Base-by-base conservation (phyloP, 371 early-diverging fungal genomes). In the Mucor plumbeus region DNA sequence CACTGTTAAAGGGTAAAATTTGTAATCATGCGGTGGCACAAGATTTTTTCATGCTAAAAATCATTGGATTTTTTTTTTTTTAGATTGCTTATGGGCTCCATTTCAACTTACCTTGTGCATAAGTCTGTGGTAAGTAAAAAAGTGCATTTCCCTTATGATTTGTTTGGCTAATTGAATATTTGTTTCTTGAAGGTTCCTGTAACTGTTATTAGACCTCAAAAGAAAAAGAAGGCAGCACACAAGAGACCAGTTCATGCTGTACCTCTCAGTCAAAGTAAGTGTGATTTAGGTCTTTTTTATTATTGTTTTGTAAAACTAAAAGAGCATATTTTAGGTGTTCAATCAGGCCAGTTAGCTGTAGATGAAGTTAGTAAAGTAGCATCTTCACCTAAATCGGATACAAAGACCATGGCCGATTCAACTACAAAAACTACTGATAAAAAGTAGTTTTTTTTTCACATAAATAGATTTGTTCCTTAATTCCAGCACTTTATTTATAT, bases 61-160 rank as follows among this genome's bases (percentile, higher is more conserved):
- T 38, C 11, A 11, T 38, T 26, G 26, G 8, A 5, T n/a, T 8
- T 17, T 54, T 10, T 7, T 58, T n/a, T 9, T 44, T 59, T 13
- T 61, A 81, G 80, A 11, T 41, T 88, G 13, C 64, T 86, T 11
- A 79, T 85, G 64, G 86, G 85, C 55, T 85, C 87, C 14, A 80
- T 88, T 33, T 84, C 85, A 36, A 85, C 83, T 14, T 86, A 76
- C 65, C 72, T 88, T 44, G 82, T 88, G 4, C 87, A 88, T 65
- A 85, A 85, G 63, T 84, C 87, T 3, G 69, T 84, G n/a, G 26
- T 26, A 26, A 26, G 26, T 26, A 26, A 26, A 26, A 26, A 26
- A 3, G 26, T 26, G 26, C 3, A 26, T 26, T 26, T 26, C 26
- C 26, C 26, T 26, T 26, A 26, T 26, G 26, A 26, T 26, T 26